phyloP scores from a whole-genome alignment of 495 filamentous ascomycete species.

The Polyplosphaeria fusca region DNA sequence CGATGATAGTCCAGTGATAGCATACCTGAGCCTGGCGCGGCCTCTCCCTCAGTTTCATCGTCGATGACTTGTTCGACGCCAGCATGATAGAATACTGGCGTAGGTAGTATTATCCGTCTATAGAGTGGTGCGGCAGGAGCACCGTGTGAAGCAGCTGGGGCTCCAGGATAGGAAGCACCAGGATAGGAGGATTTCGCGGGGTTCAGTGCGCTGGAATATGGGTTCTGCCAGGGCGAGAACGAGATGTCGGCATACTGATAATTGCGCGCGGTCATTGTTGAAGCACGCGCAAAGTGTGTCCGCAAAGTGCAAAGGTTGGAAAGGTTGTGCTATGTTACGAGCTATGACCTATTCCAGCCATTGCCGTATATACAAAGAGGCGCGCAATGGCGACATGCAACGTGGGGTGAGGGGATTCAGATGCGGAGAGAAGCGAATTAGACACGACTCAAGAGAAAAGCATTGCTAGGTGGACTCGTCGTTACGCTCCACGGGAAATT shows the following conservation, averaged over 20 bases:
- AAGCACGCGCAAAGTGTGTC: neutral
- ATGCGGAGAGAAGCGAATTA: constrained; percentile 29
- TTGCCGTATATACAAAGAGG: constrained; percentile 12
- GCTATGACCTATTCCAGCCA: constrained; percentile 8
- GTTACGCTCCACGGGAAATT: neutral
- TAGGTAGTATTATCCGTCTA: constrained; percentile 12
- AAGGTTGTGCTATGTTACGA: constrained; percentile 4
- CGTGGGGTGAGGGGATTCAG: constrained; percentile 27
- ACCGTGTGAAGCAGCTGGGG: too few species aligned
- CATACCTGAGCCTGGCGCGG: constrained; percentile 3
- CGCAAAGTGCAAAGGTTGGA: constrained; percentile 4
- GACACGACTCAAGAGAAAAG: constrained; percentile 13
- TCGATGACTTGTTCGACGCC: constrained; percentile 19
- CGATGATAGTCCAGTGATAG: neutral
- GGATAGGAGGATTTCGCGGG: constrained; percentile 3
- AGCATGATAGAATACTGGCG: constrained; percentile 19
- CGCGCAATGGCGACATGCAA: constrained; percentile 29
- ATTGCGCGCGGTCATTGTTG: constrained; percentile 26
- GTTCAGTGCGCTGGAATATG: constrained; percentile 5
- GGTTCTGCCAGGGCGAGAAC: constrained; percentile 25
- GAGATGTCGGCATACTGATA: constrained; percentile 24
- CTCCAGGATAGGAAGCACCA: neutral
- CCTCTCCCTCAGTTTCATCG: constrained; percentile 12
- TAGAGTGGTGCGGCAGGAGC: constrained; percentile 3
- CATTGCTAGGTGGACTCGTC: too few species aligned